Evolutionary conservation across 768 basidiomycete genomes (phyloP).

Genomic region (Rhizopogon salebrosus): DNA sequence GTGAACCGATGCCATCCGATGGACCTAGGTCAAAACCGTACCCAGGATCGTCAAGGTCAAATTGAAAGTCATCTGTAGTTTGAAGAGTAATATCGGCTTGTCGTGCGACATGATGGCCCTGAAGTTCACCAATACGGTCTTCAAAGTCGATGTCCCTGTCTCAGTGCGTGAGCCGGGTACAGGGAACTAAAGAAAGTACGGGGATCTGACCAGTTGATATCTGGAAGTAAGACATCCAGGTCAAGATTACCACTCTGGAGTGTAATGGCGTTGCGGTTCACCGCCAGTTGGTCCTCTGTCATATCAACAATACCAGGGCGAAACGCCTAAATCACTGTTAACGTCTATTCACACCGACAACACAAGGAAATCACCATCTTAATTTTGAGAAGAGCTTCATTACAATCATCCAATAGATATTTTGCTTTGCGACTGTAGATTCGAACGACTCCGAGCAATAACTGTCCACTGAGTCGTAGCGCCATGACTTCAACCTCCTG

Average conservation of each 20-base stretch:
- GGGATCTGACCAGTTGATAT: constrained; percentile 65
- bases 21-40: constrained; percentile 79
- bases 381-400: constrained; percentile 91
- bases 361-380: constrained; percentile 63
- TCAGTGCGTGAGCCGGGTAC: constrained; percentile 5
- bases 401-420: constrained; percentile 96
- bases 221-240: constrained; percentile 73
- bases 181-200: neutral
- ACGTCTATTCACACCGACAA: neutral
- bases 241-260: constrained; percentile 74
- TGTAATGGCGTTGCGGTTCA: constrained; percentile 85
- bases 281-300: constrained; percentile 89
- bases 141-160: constrained; percentile 78
- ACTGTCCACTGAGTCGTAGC: constrained; percentile 91
- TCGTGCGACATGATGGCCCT: constrained; percentile 79
- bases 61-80: constrained; percentile 66
- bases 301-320: constrained; percentile 93
- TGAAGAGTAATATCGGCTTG: constrained; percentile 87
- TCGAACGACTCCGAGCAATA: constrained; percentile 92
- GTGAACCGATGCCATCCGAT: constrained; percentile 80
- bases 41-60: constrained; percentile 50
- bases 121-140: constrained; percentile 51
- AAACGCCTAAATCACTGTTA: constrained; percentile 59
- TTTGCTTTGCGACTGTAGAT: constrained; percentile 98
- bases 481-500: constrained; percentile 93